Percentiles rank a stretch among this genome's conserved stretches.
These are phyloP conservation scores for Exidia glandulosa DNA, from an alignment of 768 basidiomycete species.

Conservation along the genomic window DNA sequence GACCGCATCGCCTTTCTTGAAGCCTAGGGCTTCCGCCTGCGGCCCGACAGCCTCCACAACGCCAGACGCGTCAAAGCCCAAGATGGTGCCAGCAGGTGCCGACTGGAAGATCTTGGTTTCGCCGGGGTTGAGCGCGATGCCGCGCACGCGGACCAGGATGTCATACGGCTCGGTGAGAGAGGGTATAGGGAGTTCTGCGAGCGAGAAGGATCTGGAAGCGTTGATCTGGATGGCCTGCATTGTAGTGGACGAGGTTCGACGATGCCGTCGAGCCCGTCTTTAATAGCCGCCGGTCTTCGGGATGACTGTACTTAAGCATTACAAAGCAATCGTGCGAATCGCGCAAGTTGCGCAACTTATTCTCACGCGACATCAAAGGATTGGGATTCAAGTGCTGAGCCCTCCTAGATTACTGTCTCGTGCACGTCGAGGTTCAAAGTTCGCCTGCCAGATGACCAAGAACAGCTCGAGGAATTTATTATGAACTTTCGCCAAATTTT, in stretches of 20 bases:
- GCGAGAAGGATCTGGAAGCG: not conserved
- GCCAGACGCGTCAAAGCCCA: not conserved
- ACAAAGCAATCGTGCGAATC: too few species aligned
- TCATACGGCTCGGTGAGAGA: not conserved
- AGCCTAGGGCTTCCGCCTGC: not conserved
- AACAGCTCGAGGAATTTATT: too few species aligned
- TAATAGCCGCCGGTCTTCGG: too few species aligned
- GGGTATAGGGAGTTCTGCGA: not conserved
- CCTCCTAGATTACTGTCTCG: too few species aligned
- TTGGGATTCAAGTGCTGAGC: too few species aligned
- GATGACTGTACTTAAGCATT: too few species aligned
- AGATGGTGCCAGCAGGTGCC: not conserved
- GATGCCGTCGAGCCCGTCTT: not conserved
- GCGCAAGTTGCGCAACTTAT: too few species aligned
- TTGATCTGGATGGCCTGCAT: not conserved
- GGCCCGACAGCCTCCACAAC: not conserved
- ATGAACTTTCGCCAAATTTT: too few species aligned
- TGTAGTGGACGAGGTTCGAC: not conserved
- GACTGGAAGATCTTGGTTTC: not conserved
- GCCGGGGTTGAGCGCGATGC: not conserved
- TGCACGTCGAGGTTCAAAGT: too few species aligned
- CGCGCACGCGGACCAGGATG: constrained; percentile 1
- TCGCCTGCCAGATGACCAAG: too few species aligned
- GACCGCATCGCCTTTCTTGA: constrained; percentile 1
- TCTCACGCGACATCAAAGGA: too few species aligned